phyloP scores from a whole-genome alignment of 257 asterid species.

The Solanum verrucosum region DNA sequence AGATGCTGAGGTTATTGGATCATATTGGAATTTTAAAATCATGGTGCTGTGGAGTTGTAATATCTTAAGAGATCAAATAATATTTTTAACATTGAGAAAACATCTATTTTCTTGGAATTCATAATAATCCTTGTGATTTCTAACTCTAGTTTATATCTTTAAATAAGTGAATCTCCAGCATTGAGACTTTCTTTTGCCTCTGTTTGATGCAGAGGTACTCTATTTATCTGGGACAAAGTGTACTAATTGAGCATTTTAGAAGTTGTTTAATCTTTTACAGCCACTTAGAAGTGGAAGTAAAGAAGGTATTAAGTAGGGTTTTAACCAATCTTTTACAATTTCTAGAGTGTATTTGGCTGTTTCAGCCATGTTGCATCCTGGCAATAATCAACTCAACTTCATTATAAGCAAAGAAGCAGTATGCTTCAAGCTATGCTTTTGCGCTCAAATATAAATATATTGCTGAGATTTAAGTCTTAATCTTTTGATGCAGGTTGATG shows the following conservation, averaged over 20 bases:
- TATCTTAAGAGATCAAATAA: background rate
- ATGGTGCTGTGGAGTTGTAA: background rate
- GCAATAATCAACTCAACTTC: background rate
- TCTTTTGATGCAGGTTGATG: slow-evolving; percentile 66
- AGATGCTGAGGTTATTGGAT: background rate
- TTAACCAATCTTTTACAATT: background rate
- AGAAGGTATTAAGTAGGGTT: background rate
- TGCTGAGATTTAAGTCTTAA: background rate
- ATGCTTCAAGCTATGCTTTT: background rate
- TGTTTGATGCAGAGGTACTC: background rate
- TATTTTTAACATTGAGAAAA: background rate
- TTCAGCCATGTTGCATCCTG: background rate
- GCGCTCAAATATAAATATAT: background rate
- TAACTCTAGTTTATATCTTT: background rate
- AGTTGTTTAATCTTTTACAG: background rate
- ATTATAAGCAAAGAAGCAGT: background rate
- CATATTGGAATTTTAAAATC: background rate
- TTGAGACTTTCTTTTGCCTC: background rate
- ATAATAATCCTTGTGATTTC: background rate
- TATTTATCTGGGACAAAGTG: background rate
- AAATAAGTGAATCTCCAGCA: background rate
- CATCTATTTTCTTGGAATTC: background rate
- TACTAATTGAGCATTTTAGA: background rate
- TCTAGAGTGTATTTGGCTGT: background rate
- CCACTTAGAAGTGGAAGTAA: background rate